Conservation (phyloP, 2,329 filamentous ascomycete species). For the Diaporthe ilicicola region DNA sequence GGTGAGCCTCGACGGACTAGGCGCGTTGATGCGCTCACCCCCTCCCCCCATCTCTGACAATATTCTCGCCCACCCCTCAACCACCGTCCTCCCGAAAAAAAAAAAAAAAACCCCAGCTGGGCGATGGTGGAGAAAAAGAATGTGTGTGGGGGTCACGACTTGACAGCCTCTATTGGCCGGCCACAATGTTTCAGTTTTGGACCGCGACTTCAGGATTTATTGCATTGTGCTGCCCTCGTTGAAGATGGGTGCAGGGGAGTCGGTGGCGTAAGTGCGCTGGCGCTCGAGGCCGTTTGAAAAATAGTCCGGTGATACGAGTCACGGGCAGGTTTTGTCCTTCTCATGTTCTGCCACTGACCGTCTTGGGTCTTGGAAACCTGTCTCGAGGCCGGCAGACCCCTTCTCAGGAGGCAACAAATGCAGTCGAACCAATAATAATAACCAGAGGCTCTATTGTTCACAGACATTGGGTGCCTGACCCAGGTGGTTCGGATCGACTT, state of each 20-base stretch:
- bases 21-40: conserved; percentile 1
- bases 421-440: background rate
- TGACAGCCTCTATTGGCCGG: background rate
- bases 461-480: background rate
- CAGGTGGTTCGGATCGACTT: background rate
- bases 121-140: background rate
- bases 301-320: background rate
- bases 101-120: background rate
- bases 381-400: background rate
- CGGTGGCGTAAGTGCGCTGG: background rate
- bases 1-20: background rate
- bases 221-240: too few relatives aligned
- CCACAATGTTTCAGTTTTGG: too few relatives aligned
- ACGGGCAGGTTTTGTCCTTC: background rate
- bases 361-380: background rate
- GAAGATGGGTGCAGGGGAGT: background rate
- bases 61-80: background rate
- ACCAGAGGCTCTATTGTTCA: background rate
- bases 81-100: background rate
- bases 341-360: background rate
- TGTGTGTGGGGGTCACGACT: background rate
- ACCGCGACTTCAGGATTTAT: background rate
- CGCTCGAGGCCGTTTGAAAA: background rate
- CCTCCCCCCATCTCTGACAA: too few relatives aligned
- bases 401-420: background rate